A percentile compares a stretch with the other conserved stretches of the same genome.
phyloP scores from a whole-genome alignment of 805 yeast genomes.

The Cyberlindnera bimundalis region DNA sequence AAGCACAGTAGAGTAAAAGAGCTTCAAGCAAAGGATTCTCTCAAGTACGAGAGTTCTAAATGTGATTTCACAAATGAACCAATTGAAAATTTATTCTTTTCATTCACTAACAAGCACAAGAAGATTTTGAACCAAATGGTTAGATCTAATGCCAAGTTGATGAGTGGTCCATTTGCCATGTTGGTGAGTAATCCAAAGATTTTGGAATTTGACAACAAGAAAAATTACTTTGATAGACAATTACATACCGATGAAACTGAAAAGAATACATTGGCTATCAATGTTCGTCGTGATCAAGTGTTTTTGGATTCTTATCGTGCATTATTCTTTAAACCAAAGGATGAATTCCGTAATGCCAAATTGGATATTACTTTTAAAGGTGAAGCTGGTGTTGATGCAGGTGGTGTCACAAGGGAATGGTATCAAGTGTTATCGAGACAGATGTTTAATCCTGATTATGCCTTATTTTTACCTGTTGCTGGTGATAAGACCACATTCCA shows the following conservation, averaged over 20 bases:
- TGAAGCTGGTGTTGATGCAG: conserved; percentile 97
- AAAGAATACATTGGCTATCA: conserved; percentile 50
- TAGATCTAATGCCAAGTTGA: conserved; percentile 80
- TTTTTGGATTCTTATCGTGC: conserved; percentile 87
- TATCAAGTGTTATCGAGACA: conserved; percentile 90
- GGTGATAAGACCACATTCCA: conserved; percentile 93
- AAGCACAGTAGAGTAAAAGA: conserved; percentile 72
- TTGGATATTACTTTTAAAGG: conserved; percentile 84
- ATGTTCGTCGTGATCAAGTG: conserved; percentile 83
- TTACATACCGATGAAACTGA: conserved; percentile 49
- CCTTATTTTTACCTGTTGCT: conserved; percentile 85
- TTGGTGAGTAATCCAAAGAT: conserved; percentile 85
- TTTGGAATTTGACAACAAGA: conserved; percentile 91
- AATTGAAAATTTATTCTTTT: conserved; percentile 72
- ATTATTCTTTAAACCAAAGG: conserved; percentile 71
- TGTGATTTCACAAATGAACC: conserved; percentile 72
- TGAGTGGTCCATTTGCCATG: conserved; percentile 94
- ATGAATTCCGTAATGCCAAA: conserved; percentile 67
- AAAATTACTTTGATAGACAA: conserved; percentile 75
- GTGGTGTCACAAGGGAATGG: conserved; percentile 98
- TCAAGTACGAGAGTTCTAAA: conserved; percentile 59
- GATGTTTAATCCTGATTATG: conserved; percentile 95
- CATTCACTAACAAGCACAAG: conserved; percentile 86
- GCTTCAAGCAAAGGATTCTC: conserved; percentile 47
- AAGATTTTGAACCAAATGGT: conserved; percentile 89